Conservation (phyloP, 768 basidiomycete genomes). For the Neoboletus subvelutipes region DNA sequence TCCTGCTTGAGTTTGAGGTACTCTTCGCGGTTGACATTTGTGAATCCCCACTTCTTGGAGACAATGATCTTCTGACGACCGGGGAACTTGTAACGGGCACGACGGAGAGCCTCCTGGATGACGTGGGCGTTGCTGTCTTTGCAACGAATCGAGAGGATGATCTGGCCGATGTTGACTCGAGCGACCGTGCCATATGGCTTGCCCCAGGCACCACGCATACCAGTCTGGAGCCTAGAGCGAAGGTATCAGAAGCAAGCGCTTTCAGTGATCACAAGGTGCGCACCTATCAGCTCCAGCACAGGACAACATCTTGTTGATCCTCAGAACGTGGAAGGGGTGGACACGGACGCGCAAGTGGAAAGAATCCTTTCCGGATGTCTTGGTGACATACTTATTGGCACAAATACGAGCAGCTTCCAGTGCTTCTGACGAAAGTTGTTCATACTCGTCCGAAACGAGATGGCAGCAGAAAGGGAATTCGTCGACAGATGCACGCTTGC, state of each 20-base stretch:
- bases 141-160: slow-evolving; percentile 88
- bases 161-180: slow-evolving; percentile 95
- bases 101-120: slow-evolving; percentile 95
- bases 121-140: slow-evolving; percentile 86
- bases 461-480: slow-evolving; percentile 98
- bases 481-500: slow-evolving; percentile 94
- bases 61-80: slow-evolving; percentile 96
- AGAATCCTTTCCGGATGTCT: slow-evolving; percentile 96
- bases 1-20: slow-evolving; percentile 88
- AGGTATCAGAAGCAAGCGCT: not conserved
- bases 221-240: slow-evolving; percentile 72
- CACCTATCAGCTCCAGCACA: slow-evolving; percentile 98
- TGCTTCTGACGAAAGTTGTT: slow-evolving; percentile 93
- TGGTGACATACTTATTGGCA: slow-evolving; percentile 99
- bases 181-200: slow-evolving; percentile 97
- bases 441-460: slow-evolving; percentile 97
- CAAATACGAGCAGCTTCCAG: slow-evolving; percentile 98
- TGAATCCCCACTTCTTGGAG: slow-evolving; percentile 99
- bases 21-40: slow-evolving; percentile 86
- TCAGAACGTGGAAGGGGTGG: slow-evolving; percentile 98
- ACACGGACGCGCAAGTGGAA: slow-evolving; percentile 98
- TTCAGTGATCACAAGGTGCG: not conserved
- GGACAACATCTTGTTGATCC: slow-evolving; percentile 99
- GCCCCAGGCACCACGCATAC: slow-evolving; percentile 99
- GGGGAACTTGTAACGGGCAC: slow-evolving; percentile 99